phyloP scores from a whole-genome alignment of 2,329 filamentous ascomycete genomes.

The Claviceps cyperi region DNA sequence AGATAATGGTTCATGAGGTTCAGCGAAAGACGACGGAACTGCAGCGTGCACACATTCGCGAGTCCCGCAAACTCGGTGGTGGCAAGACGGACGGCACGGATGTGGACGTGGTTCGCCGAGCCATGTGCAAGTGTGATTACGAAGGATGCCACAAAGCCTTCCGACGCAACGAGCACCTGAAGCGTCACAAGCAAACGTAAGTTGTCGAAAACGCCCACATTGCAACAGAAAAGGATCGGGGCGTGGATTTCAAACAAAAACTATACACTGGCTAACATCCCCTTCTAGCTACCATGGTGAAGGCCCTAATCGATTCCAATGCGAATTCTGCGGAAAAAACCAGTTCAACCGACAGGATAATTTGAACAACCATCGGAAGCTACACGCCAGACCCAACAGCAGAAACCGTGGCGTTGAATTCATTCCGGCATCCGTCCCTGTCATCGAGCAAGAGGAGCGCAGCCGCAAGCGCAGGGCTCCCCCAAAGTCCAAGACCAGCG shows the following conservation, averaged over 20 bases:
- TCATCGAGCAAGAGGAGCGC: slow-evolving; percentile 26
- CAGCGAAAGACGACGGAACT: slow-evolving; percentile 30
- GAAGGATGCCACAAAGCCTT: slow-evolving; percentile 33
- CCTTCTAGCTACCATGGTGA: slow-evolving; percentile 22
- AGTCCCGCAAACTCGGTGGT: slow-evolving; percentile 15
- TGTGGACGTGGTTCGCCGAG: slow-evolving; percentile 23
- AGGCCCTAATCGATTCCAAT: slow-evolving; percentile 24
- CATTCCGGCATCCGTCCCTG: slow-evolving; percentile 23
- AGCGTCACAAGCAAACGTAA: slow-evolving; percentile 39
- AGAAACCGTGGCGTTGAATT: slow-evolving; percentile 26
- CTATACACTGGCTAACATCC: background rate
- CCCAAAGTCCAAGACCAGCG: slow-evolving; percentile 20
- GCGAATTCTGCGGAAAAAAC: slow-evolving; percentile 28
- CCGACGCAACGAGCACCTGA: slow-evolving; percentile 40
- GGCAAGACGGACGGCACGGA: slow-evolving; percentile 15
- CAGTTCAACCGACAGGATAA: slow-evolving; percentile 28
- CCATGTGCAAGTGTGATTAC: slow-evolving; percentile 31
- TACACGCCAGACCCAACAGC: slow-evolving; percentile 24
- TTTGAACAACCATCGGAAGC: slow-evolving; percentile 27
- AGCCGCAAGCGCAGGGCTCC: slow-evolving; percentile 25
- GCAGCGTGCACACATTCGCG: slow-evolving; percentile 25
- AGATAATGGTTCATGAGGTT: slow-evolving; percentile 26
- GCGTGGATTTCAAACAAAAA: background rate
- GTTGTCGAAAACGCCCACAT: slow-evolving; percentile 7
- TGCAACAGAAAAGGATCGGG: too few species aligned